Evolutionary conservation across 208 protist species (phyloP).

Genomic region (Trypanosomatidae sp.): DNA sequence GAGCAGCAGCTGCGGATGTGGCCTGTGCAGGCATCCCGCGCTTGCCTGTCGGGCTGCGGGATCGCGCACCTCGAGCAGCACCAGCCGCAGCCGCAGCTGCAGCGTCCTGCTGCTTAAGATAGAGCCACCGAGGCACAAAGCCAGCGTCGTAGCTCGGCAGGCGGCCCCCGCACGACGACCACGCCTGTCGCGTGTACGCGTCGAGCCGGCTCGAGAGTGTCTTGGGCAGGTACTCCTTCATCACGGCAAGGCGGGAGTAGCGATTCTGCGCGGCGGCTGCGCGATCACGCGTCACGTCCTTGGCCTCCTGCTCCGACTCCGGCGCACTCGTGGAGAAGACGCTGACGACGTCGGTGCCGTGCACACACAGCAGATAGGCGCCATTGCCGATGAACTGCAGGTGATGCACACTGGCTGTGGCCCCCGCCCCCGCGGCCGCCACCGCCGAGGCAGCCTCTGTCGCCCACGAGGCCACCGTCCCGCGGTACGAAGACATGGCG

Average conservation of each 20-base stretch:
- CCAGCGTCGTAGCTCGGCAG: constrained; percentile 36
- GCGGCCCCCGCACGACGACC: constrained; percentile 50
- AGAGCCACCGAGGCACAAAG: constrained; percentile 57
- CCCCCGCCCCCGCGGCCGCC: not conserved
- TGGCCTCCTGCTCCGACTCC: constrained; percentile 20
- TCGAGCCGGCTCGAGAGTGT: constrained; percentile 19
- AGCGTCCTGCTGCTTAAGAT: constrained; percentile 19
- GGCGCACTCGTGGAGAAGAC: constrained; percentile 35
- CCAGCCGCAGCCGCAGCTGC: not conserved
- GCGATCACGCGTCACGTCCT: constrained; percentile 25
- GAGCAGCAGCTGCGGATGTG: too few relatives aligned
- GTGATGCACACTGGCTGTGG: constrained; percentile 23
- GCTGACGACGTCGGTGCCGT: constrained; percentile 23
- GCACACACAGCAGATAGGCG: constrained; percentile 32
- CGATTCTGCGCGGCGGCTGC: constrained; percentile 30
- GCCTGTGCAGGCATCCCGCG: too few relatives aligned
- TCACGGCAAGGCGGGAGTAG: constrained; percentile 23
- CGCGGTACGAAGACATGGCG: too few relatives aligned
- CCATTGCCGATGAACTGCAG: constrained; percentile 38
- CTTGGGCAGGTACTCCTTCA: constrained; percentile 23
- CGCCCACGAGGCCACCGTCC: constrained; percentile 15
- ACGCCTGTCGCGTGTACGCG: constrained; percentile 46
- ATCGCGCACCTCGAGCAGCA: too few relatives aligned
- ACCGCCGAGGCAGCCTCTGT: constrained; percentile 11
- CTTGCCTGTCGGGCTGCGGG: too few relatives aligned